Percentiles rank a stretch among this genome's conserved stretches.
Conservation (phyloP, 148 eudicot species). For the Salicornia ramosissima region DNA sequence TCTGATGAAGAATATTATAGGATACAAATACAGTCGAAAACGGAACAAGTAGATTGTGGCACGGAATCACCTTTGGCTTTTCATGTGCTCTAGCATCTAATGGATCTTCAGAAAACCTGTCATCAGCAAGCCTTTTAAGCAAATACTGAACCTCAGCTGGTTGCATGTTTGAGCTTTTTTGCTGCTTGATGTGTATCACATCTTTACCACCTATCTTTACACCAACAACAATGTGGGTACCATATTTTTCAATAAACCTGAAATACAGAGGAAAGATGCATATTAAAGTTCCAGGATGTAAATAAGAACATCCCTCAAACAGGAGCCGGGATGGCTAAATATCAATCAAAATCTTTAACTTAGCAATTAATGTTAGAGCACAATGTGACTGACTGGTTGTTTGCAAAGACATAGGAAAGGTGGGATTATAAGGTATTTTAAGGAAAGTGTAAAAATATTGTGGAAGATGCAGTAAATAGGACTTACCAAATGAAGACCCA, state of each 20-base stretch:
- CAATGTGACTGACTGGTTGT: too few species aligned
- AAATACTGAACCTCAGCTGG: constrained; percentile 65
- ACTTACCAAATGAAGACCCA: too few species aligned
- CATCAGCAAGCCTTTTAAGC: constrained; percentile 76
- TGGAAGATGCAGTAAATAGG: too few species aligned
- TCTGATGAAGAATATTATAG: too few species aligned
- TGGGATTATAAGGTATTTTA: too few species aligned
- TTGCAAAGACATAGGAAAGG: too few species aligned
- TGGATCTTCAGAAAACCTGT: constrained; percentile 57
- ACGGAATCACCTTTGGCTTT: constrained; percentile 48
- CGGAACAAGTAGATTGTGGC: neutral
- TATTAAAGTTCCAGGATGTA: neutral
- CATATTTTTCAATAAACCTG: constrained; percentile 94
- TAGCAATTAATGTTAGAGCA: too few species aligned
- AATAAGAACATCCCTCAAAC: too few species aligned
- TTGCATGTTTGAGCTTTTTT: constrained; percentile 49
- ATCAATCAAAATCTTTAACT: too few species aligned
- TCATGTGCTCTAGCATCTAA: constrained; percentile 27
- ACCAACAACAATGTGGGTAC: constrained; percentile 89
- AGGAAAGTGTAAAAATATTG: too few species aligned
- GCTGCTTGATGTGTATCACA: constrained; percentile 85
- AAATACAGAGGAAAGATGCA: constrained; percentile 14
- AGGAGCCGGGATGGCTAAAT: too few species aligned
- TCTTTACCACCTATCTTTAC: constrained; percentile 98
- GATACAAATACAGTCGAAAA: neutral